Base-by-base conservation (phyloP, 75 land plant genomes). In the Gnetum montanum region DNA sequence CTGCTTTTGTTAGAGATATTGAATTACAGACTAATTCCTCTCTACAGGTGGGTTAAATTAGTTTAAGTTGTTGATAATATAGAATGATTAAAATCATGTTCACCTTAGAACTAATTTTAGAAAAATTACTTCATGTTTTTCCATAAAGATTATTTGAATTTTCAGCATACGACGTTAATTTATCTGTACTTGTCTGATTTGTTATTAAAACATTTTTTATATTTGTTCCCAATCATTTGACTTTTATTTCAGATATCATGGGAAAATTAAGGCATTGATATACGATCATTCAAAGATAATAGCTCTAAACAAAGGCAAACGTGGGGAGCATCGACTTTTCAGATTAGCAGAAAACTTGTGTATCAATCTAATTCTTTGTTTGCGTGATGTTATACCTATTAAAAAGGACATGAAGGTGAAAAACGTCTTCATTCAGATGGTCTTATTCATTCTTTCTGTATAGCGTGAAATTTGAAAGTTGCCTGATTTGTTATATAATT, bases 281-380 rank as follows among this genome's bases (percentile, higher is more conserved):
- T 83, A 83, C 72, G 99, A 95, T 61, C 72, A 90, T 19, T 70
- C 88, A 46, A 95, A 95, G 67, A 90, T 86, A 46, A 68, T 95
- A 28, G 65, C 78, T 54, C 59, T 80, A 15, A 61, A 79, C 29
- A 95, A 95, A 60, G 79, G 61, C 15, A 95, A 95, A 63, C 82
- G 96, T 30, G 97, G 85, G 47, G 99, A 95, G 46, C 99, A 95
- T 66, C 99, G 99, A 18, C 72, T 81, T 51, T 86, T 95, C 61
- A 71, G 99, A 43, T 64, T 95, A 67, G 99, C 96, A 68, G 99
- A 95, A 68, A 95, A 95, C 45, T 70, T 95, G 25, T 90, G 99
- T 70, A 86, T 90, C 63, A 95, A 95, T 59, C 69, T 95, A 31
- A 78, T 95, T 49, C 72, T 95, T 23, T 86, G 85, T 38, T 46